Base-by-base conservation (phyloP, 768 basidiomycete species). In the Phanerochaete sordida region DNA sequence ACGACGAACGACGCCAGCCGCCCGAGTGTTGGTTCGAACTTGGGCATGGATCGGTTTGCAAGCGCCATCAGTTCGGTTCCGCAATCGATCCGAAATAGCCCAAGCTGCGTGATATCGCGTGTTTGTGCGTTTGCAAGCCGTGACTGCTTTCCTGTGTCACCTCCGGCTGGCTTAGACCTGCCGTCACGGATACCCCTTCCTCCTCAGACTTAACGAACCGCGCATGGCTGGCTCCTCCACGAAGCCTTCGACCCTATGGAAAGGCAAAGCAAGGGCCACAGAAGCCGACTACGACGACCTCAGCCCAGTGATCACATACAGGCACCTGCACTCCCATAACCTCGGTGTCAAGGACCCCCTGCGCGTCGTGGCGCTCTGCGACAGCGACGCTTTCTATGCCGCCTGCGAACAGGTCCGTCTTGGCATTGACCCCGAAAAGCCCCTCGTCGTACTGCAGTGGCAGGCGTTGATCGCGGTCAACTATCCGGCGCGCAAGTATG, bases 401-500 rank as follows among this genome's bases (percentile, higher is more conserved):
- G 86, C 90, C 7, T 95, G 91, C 75, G 95, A 97, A 73, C 90
- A 88, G 75, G 82, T 91, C 56, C 80, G 94, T 28, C 82, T 96
- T 0, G 84, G 83, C 0, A 76, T 91, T 47, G 78, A 82, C 53
- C 79, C 81, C 44, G 78, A 80, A 69, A 64, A 72, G 0, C 93
- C 93, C 0, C 78, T 95, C 12, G 91, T 93, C 5, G 93, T 94
- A 6, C 80, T 88, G 46, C 94, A 96, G 64, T 95, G 95, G 95
- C 84, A 90, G 47, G 79, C 84, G 16, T 70, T 95, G 56, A 98
- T 99, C 60, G 97, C 97, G 0, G 90, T 98, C 63, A 98, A 95
- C 73, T 98, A 99, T 69, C 88, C 95, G 4, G 96, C 97, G 0
- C 83, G 97, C 63, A 86, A 85, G 68, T 98, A 83, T 69, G 96